Base-by-base conservation (phyloP, 208 protist genomes). In the Angomonas ambiguus region DNA sequence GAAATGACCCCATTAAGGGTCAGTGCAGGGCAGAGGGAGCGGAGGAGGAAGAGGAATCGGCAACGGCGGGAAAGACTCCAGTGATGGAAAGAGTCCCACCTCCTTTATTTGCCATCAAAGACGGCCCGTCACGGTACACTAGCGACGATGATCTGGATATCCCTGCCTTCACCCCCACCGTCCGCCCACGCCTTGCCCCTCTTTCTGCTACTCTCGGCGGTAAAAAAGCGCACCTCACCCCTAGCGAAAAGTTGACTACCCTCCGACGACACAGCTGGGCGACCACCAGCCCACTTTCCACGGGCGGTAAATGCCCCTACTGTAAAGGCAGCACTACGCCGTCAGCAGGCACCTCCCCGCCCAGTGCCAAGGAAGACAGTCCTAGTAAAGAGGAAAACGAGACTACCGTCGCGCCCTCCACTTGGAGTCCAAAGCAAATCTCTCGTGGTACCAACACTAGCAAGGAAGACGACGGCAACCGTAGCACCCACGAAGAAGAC, bases 361-460 rank as follows among this genome's bases (percentile, higher is more conserved):
- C n/a, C n/a, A n/a, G n/a, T n/a, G n/a, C n/a, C n/a, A n/a, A n/a
- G 38, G 38, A 8, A 45, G 38, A 8, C 38, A 45, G 38, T 45
- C 38, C n/a, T n/a, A n/a, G n/a, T n/a, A n/a, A n/a, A n/a, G n/a
- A n/a, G n/a, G n/a, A n/a, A n/a, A n/a, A 45, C 11, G 16, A 45
- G 38, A 45, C 10, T 27, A 6, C 49, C 5, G 49, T 27, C 5
- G 49, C 6, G n/a, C 27, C 49, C 49, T 56, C 49, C n/a, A 11
- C 49, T 16, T 5, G 22, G 5, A 30, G n/a, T 56, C 27, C 49
- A 16, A 88, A 83, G 63, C 72, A 62, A 27, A 58, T 88, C 22
- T 83, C 82, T 0, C 76, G 76, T 6, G 76, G 71, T 35, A 82
- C 76, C 8, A 51, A 62, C 42, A 79, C 79, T 16, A 64, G 74